Base-by-base conservation (phyloP, 2,329 filamentous ascomycete species). In the Monosporascus ibericus region DNA sequence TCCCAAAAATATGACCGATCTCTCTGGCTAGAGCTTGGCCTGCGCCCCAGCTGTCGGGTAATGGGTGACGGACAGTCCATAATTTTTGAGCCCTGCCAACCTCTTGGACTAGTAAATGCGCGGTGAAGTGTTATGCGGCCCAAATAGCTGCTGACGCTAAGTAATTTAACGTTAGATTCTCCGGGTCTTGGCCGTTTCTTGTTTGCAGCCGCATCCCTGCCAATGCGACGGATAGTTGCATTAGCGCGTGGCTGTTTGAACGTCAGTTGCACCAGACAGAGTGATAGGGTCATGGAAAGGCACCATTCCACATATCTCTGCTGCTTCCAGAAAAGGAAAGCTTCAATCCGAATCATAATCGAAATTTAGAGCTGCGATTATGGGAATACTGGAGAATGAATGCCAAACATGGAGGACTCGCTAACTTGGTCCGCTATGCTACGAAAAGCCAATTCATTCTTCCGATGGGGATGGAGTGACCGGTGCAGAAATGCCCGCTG, bases 211-310 rank as follows among this genome's bases (percentile, higher is more conserved):
- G 48, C 47, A 65, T 57, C 64, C 61, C 58, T 66, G 62, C 48
- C 50, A 39, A 53, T 51, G 55, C 52, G 38, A 48, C 61, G 64
- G 64, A 50, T 57, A 50, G 48, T 51, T 57, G 59, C 64, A 64
- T 63, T 65, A 66, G 64, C 53, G 49, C 36, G 51, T 58, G 60
- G 51, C 63, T 65, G 64, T 65, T 66, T 65, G 64, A 61, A 65
- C 60, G 57, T 63, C 61, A 59, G 55, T 57, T 42, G 39, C 20
- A 42, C 39, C 11, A 40, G 38, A 8, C 6, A 40, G 38, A 18
- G 38, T 8, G 6, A 40, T 25, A 46, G 14, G 11, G 20, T 18
- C 11, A 11, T 25, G 20, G 37, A 6, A 39, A 18, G 37, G 17
- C 15, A 18, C 17, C 3, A 8, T 39, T 17, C 17, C 15, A 18